phyloP scores from a whole-genome alignment of 2,329 filamentous ascomycete species.

The Lecanicillium sp. region DNA sequence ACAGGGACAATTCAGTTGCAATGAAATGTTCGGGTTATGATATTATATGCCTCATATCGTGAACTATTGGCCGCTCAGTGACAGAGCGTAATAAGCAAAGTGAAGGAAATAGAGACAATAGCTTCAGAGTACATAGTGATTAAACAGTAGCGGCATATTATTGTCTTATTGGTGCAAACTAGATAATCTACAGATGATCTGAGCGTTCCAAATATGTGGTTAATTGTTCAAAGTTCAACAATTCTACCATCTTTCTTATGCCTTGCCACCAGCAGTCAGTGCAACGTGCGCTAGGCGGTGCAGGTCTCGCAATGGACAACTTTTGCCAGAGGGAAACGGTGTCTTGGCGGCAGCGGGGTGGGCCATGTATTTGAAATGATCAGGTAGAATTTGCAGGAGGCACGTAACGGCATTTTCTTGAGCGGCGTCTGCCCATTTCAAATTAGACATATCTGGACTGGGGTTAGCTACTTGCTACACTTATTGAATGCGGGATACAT shows the following conservation, averaged over 20 bases:
- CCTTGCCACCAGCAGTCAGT: not conserved
- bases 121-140: not conserved
- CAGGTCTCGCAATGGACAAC: not conserved
- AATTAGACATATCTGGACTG: not conserved
- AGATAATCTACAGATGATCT: not conserved
- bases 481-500: too few species aligned
- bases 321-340: not conserved
- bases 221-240: not conserved
- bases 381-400: not conserved
- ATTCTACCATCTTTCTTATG: not conserved
- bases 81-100: too few species aligned
- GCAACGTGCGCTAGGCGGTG: conserved; percentile 1
- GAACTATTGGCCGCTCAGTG: too few species aligned
- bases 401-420: not conserved
- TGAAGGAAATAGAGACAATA: too few species aligned
- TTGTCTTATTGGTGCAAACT: not conserved
- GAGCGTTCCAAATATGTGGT: not conserved
- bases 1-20: too few species aligned
- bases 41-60: too few species aligned
- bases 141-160: not conserved
- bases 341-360: not conserved
- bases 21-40: too few species aligned
- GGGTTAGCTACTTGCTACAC: not conserved
- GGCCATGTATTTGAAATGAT: not conserved
- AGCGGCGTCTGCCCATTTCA: not conserved